Base-by-base conservation (phyloP, 164 flowering plant genomes). In the Umbellularia californica region DNA sequence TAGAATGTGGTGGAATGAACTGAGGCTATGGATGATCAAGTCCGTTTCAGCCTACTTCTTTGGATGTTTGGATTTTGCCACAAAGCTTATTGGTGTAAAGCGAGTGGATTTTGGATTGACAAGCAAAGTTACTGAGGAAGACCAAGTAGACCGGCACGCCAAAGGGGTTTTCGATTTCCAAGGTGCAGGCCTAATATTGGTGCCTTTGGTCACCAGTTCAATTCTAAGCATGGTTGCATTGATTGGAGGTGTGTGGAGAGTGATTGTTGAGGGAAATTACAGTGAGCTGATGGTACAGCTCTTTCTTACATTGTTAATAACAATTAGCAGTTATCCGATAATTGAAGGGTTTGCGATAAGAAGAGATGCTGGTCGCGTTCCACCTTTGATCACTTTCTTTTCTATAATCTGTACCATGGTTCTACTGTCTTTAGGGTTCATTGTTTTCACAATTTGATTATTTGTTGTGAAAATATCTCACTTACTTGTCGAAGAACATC, bases 91-190 rank as follows among this genome's bases (percentile, higher is more conserved):
- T 25, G 84, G 85, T 2, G 15, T 70, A 12, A 67, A 33, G 63
- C 28, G 78, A 47, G 78, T 80, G 2, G 73, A 72, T 50, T 86
- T 86, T 50, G 52, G 35, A 66, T 75, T 79, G 6, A 86, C 86
- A 11, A 78, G 78, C 60, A 86, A 86, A 73, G 82, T 62, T 15
- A 74, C 55, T 3, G 80, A 80, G 22, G 72, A 81, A 14, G 80
- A 75, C 73, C 71, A 75, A 33, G 15, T 51, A 0, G 74, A 78
- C 67, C 67, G 70, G 30, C 79, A 84, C 66, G 35, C 74, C 23
- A 74, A 27, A 76, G 87, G 77, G 1, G 63, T 58, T 5, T 82
- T 74, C 30, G 79, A 84, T 76, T 86, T 84, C 50, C 79, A 79
- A 76, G 80, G 79, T 35, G 67, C 79, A 68, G 58, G 60, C 2